These are phyloP conservation scores for Cinnamomum micranthum DNA, from an alignment of 164 flowering plant species.

Conservation along the genomic window DNA sequence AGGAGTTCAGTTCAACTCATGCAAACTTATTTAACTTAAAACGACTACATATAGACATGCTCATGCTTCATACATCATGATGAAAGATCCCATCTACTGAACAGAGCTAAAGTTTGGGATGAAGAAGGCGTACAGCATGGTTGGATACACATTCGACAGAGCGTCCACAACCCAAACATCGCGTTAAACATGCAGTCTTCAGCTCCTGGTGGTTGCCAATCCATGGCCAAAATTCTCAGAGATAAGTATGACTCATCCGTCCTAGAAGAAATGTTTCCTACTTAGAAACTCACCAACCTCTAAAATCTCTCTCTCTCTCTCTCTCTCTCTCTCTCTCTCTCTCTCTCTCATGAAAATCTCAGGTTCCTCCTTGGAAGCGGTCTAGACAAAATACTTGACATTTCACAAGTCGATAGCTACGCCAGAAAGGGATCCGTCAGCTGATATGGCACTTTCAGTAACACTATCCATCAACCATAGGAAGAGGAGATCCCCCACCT, in stretches of 20 bases:
- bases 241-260: constrained; percentile 43
- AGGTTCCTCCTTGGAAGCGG: constrained; percentile 65
- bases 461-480: not conserved
- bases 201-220: constrained; percentile 63
- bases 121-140: constrained; percentile 60
- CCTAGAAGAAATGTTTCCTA: not conserved
- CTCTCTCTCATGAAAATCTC: constrained; percentile 6
- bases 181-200: constrained; percentile 81
- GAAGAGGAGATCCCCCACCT: not conserved
- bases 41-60: no score
- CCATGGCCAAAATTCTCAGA: constrained; percentile 44
- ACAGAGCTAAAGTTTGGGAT: constrained; percentile 67
- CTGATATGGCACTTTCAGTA: not conserved
- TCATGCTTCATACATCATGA: not conserved
- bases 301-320: not conserved
- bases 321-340: not conserved
- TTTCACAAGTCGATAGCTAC: constrained; percentile 46
- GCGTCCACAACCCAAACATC: constrained; percentile 91
- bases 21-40: no score
- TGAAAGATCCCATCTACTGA: not conserved
- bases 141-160: constrained; percentile 84
- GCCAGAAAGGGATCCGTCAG: constrained; percentile 33
- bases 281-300: not conserved
- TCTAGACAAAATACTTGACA: constrained; percentile 51
- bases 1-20: no score